A percentile compares a stretch with the other conserved stretches of the same genome.
phyloP scores from a whole-genome alignment of 331 rosid genomes.

The Malus hybrid region DNA sequence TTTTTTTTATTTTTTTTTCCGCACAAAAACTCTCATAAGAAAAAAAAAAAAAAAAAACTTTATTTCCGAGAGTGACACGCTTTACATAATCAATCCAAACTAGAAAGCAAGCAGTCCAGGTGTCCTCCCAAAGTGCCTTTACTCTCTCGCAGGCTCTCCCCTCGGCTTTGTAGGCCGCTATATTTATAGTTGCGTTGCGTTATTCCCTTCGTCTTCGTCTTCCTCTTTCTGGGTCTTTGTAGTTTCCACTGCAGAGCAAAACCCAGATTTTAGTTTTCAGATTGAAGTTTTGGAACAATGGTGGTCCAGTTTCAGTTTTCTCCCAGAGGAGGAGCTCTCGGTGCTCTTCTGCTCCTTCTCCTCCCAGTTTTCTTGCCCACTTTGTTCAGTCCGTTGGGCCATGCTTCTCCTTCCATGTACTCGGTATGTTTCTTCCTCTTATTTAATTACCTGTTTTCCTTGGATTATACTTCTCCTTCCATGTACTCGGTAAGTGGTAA shows the following conservation, averaged over 20 bases:
- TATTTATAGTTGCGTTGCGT: constrained; percentile 10
- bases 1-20: neutral
- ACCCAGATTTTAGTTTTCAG: constrained; percentile 5
- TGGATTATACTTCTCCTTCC: neutral
- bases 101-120: constrained; percentile 36
- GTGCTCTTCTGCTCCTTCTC: constrained; percentile 33
- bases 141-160: constrained; percentile 1
- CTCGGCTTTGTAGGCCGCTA: neutral
- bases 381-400: constrained; percentile 30
- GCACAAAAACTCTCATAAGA: neutral
- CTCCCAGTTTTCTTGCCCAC: constrained; percentile 22
- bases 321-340: constrained; percentile 26
- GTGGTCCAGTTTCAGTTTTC: constrained; percentile 25
- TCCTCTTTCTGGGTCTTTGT: neutral
- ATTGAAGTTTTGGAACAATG: constrained; percentile 6
- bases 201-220: neutral
- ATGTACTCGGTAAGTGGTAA: neutral
- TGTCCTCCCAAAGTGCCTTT: constrained; percentile 20
- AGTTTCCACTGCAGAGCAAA: neutral
- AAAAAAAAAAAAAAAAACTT: neutral
- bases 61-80: constrained; percentile 37
- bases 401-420: constrained; percentile 46
- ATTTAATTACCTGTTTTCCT: neutral
- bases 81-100: constrained; percentile 26
- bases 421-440: constrained; percentile 32